These are phyloP conservation scores for Raphanus sativus DNA, from an alignment of 345 rosid species.

Conservation along the genomic window DNA sequence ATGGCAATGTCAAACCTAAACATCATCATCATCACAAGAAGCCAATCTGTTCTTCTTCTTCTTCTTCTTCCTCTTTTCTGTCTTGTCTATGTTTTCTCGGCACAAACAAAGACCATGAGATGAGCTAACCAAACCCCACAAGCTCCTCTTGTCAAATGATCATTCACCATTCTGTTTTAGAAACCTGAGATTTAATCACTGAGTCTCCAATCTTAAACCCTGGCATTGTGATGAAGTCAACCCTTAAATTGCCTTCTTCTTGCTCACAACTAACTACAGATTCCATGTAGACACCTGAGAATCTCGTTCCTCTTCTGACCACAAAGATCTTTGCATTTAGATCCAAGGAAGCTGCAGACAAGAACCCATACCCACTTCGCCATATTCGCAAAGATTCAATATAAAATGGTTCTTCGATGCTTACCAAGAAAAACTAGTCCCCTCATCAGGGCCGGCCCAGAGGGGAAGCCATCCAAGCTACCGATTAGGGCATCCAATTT, in stretches of 20 bases:
- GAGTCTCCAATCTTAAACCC: constrained; percentile 51
- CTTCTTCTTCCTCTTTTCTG: no score
- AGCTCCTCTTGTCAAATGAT: constrained; percentile 14
- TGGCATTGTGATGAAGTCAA: constrained; percentile 62
- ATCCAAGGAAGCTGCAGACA: constrained; percentile 50
- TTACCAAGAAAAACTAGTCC: constrained; percentile 48
- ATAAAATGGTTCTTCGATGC: constrained; percentile 31
- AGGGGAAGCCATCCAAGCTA: no score
- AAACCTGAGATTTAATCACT: constrained; percentile 47
- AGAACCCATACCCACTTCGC: constrained; percentile 28
- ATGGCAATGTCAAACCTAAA: no score
- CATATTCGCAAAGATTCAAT: constrained; percentile 45
- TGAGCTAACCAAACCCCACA: constrained; percentile 42
- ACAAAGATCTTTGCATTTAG: constrained; percentile 47
- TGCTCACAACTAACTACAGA: constrained; percentile 26
- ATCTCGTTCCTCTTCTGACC: constrained; percentile 47
- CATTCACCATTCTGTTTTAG: constrained; percentile 26
- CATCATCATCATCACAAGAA: no score
- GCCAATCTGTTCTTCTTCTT: no score
- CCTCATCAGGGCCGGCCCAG: no score
- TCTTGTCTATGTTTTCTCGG: neutral
- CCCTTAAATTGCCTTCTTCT: constrained; percentile 27
- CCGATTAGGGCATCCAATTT: no score
- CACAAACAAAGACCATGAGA: constrained; percentile 31
- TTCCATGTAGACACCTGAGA: constrained; percentile 52